Evolutionary conservation across 495 filamentous ascomycete genomes (phyloP).

Genomic region (Glonium stellatum): DNA sequence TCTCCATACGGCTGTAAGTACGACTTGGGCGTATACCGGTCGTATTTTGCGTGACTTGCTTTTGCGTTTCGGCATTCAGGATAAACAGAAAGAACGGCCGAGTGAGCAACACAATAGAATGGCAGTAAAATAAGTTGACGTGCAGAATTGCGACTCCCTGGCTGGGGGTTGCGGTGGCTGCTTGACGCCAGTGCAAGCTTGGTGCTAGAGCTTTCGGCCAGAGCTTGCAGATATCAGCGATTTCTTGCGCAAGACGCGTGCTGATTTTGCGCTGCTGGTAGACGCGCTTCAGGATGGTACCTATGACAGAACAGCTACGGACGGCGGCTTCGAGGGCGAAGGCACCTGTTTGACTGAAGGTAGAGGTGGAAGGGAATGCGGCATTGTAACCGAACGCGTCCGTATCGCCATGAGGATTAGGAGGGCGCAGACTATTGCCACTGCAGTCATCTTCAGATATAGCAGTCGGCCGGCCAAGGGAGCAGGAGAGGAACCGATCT

Average conservation of each 20-base stretch:
- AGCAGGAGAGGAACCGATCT: conserved; percentile 54
- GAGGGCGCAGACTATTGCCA: conserved; percentile 41
- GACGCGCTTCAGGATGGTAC: conserved; percentile 57
- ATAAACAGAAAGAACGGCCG: conserved; percentile 61
- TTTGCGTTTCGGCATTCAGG: conserved; percentile 42
- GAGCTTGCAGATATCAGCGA: conserved; percentile 49
- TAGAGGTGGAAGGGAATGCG: background rate
- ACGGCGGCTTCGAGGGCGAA: conserved; percentile 48
- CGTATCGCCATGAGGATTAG: conserved; percentile 32
- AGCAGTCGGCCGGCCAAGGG: conserved; percentile 52
- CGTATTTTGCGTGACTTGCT: conserved; percentile 27
- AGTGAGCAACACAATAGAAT: conserved; percentile 66
- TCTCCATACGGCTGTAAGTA: conserved; percentile 45
- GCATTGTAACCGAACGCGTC: conserved; percentile 12
- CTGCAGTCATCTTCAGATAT: conserved; percentile 59
- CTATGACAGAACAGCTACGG: conserved; percentile 56
- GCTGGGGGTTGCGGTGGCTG: conserved; percentile 43
- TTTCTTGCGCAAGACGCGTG: conserved; percentile 56
- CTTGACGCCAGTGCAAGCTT: conserved; percentile 44
- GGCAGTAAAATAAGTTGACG: conserved; percentile 62
- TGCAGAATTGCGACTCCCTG: conserved; percentile 61
- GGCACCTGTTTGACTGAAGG: conserved; percentile 16
- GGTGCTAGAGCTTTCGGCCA: conserved; percentile 45
- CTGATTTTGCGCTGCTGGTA: conserved; percentile 66
- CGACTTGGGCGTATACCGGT: conserved; percentile 28